phyloP scores from a whole-genome alignment of 2,329 filamentous ascomycete species.

The Scedosporium apiospermum region DNA sequence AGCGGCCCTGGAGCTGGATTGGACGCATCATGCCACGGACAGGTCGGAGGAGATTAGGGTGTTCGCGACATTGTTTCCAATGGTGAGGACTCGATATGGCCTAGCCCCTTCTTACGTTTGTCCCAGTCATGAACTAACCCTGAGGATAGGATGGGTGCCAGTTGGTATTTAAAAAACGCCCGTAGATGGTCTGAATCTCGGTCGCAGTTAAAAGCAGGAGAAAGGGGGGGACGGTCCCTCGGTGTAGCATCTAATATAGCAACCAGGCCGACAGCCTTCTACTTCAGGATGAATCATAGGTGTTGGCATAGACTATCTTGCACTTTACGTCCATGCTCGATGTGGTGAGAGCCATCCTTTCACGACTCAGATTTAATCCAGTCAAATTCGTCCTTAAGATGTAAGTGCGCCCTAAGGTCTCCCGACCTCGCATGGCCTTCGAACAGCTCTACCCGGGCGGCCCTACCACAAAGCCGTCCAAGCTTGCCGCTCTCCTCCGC shows the following conservation, averaged over 20 bases:
- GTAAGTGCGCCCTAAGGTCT: slow-evolving; percentile 33
- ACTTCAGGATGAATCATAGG: too few species aligned
- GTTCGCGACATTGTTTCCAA: slow-evolving; percentile 38
- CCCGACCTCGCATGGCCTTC: slow-evolving; percentile 43
- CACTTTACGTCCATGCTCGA: too few species aligned
- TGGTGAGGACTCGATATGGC: slow-evolving; percentile 23
- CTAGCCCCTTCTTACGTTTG: neutral
- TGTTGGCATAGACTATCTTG: too few species aligned
- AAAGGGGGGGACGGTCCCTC: too few species aligned
- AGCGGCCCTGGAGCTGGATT: slow-evolving; percentile 38
- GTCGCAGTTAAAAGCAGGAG: too few species aligned
- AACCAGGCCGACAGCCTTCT: too few species aligned
- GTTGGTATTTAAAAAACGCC: slow-evolving; percentile 23
- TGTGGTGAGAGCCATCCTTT: neutral
- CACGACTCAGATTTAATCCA: slow-evolving; percentile 26
- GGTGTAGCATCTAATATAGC: too few species aligned
- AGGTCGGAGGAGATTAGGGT: slow-evolving; percentile 40
- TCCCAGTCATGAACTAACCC: slow-evolving; percentile 5
- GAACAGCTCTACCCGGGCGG: slow-evolving; percentile 39
- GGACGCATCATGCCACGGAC: slow-evolving; percentile 37
- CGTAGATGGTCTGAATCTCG: neutral
- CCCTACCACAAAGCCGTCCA: slow-evolving; percentile 36
- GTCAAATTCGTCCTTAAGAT: slow-evolving; percentile 28
- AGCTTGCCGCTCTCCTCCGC: slow-evolving; percentile 35
- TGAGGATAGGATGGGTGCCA: slow-evolving; percentile 23